A percentile compares a stretch with the other conserved stretches of the same genome.
Evolutionary conservation across 192 early-diverging fungal genomes (phyloP).

Genomic region (Pilobolus umbonatus): DNA sequence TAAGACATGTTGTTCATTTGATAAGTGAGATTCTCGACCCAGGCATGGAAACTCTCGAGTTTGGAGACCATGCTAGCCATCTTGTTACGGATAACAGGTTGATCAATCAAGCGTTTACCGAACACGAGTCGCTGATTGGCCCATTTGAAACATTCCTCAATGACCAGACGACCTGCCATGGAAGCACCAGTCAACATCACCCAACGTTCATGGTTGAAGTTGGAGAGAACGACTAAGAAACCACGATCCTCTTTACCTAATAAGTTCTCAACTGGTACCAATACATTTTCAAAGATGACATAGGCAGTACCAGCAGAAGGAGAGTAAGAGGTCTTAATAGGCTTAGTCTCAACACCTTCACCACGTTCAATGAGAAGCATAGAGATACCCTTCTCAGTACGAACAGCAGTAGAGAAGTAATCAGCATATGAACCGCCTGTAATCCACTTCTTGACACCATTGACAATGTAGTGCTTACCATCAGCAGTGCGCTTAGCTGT

Average conservation of each 20-base stretch:
- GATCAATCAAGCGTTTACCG: conserved; percentile 61
- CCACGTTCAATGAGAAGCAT: conserved; percentile 62
- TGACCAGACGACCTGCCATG: conserved; percentile 34
- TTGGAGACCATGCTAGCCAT: conserved; percentile 52
- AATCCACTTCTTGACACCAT: conserved; percentile 85
- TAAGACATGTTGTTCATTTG: conserved; percentile 69
- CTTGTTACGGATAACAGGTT: conserved; percentile 68
- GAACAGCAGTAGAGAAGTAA: conserved; percentile 32
- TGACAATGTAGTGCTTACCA: conserved; percentile 77
- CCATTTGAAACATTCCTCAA: conserved; percentile 67
- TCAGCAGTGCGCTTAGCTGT: conserved; percentile 58
- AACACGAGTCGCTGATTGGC: conserved; percentile 68
- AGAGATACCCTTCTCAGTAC: conserved; percentile 49
- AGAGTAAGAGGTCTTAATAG: conserved; percentile 65
- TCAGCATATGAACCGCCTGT: conserved; percentile 55
- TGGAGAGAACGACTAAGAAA: conserved; percentile 64
- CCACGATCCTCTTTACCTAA: conserved; percentile 61
- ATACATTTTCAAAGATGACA: conserved; percentile 60
- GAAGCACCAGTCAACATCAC: conserved; percentile 39
- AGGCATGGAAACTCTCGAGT: conserved; percentile 44
- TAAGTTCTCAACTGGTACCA: conserved; percentile 69
- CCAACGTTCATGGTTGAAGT: conserved; percentile 75
- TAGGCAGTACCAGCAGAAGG: conserved; percentile 59
- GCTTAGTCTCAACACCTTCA: conserved; percentile 57
- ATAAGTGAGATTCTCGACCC: conserved; percentile 59